Percentiles rank a stretch among this genome's conserved stretches.
phyloP scores from a whole-genome alignment of 495 filamentous ascomycete genomes.

The Talaromyces trachyspermus region DNA sequence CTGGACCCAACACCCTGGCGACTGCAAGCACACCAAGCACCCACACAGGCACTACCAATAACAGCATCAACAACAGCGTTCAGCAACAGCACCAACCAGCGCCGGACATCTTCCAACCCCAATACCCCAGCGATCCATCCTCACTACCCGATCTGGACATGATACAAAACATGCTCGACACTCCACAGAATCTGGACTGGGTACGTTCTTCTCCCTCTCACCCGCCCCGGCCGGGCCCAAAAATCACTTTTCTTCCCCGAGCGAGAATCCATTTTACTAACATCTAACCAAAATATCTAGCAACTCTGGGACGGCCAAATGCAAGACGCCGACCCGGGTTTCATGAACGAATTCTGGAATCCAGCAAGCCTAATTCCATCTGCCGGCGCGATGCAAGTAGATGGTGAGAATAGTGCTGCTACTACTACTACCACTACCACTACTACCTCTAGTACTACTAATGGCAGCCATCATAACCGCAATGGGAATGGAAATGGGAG shows the following conservation, averaged over 20 bases:
- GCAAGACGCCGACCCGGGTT: background rate
- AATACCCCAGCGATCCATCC: slow-evolving; percentile 9
- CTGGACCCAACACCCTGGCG: no score
- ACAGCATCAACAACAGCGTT: no score
- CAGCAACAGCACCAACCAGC: no score
- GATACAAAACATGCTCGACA: slow-evolving; percentile 47
- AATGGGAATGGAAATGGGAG: background rate
- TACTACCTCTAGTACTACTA: background rate
- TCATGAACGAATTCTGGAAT: background rate
- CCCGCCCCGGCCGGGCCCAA: no score
- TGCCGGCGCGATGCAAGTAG: background rate
- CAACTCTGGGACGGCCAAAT: slow-evolving; percentile 9
- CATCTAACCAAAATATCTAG: background rate
- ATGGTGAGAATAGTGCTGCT: background rate
- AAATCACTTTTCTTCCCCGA: background rate
- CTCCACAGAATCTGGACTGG: slow-evolving; percentile 61
- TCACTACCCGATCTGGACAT: slow-evolving; percentile 35
- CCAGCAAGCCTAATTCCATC: no score
- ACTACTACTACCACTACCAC: no score
- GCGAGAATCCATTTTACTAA: background rate
- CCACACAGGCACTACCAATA: background rate
- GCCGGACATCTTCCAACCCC: slow-evolving; percentile 26
- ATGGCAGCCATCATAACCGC: background rate
- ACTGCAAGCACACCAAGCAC: background rate
- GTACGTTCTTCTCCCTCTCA: slow-evolving; percentile 36